phyloP scores from a whole-genome alignment of 768 basidiomycete species.

The Dioszegia aurantiaca region DNA sequence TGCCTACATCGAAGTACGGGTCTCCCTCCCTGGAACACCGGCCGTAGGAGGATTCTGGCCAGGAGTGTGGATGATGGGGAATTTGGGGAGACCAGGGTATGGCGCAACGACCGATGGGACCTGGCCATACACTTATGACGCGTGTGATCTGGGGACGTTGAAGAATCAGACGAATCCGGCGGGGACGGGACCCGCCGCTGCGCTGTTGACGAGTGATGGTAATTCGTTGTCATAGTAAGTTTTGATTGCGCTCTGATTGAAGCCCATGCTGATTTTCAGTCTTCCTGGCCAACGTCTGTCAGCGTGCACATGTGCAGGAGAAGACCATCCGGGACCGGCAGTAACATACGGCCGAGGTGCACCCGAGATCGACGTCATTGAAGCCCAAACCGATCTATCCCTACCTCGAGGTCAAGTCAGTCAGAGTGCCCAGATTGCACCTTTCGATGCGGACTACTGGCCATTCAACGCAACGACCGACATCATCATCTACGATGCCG shows the following conservation, averaged over 20 bases:
- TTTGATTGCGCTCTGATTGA: too few relatives aligned
- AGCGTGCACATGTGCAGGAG: conserved; percentile 80
- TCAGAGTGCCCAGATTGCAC: conserved; percentile 68
- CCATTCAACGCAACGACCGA: conserved; percentile 52
- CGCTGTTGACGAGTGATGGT: conserved; percentile 32
- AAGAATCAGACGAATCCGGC: conserved; percentile 34
- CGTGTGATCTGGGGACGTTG: conserved; percentile 83
- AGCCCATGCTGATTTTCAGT: conserved; percentile 28
- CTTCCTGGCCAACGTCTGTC: conserved; percentile 84
- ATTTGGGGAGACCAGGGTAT: conserved; percentile 81
- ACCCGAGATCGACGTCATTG: conserved; percentile 86
- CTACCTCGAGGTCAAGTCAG: conserved; percentile 62
- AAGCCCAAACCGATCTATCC: conserved; percentile 61
- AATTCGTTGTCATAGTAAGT: conserved; percentile 40
- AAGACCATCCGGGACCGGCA: conserved; percentile 84
- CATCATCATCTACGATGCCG: conserved; percentile 38
- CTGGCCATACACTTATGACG: conserved; percentile 80
- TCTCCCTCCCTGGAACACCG: conserved; percentile 48
- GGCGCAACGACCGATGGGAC: conserved; percentile 84
- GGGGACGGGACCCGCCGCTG: conserved; percentile 33
- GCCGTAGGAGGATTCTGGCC: conserved; percentile 63
- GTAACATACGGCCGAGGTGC: conserved; percentile 73
- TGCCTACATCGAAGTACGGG: conserved; percentile 70
- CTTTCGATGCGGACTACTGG: conserved; percentile 70
- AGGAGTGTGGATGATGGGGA: conserved; percentile 81